These are phyloP conservation scores for Pichia sp. DNA, from an alignment of 1,139 yeast species.

Conservation along the genomic window DNA sequence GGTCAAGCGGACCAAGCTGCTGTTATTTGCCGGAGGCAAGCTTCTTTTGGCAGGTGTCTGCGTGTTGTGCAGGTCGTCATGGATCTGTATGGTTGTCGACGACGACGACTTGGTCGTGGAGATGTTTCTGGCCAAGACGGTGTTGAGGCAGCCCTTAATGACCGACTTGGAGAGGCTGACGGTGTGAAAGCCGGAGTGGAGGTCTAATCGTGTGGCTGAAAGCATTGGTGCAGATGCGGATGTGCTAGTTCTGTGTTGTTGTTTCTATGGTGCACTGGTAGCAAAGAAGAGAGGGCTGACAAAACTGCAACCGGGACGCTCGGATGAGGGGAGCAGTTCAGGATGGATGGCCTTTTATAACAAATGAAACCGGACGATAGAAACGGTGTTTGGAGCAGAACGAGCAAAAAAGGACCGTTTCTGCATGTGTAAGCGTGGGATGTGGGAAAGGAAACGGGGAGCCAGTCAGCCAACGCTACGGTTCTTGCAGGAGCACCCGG, in stretches of 20 bases:
- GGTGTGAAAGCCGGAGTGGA: background rate
- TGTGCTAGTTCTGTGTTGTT: background rate
- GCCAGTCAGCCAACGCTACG: no score
- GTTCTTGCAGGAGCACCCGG: no score
- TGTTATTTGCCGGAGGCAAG: constrained; percentile 12
- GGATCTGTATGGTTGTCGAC: background rate
- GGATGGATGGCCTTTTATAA: no score
- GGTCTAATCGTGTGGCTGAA: constrained; percentile 27
- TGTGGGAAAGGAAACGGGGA: no score
- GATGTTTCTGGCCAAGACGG: background rate
- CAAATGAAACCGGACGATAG: no score
- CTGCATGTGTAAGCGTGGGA: no score
- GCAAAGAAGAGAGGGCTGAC: no score
- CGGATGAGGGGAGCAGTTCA: no score
- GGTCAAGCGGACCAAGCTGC: constrained; percentile 9
- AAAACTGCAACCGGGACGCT: no score
- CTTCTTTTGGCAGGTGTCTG: constrained; percentile 6
- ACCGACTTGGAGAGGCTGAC: background rate
- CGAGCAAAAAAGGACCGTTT: no score
- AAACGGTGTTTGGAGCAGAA: no score
- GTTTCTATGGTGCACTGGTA: no score
- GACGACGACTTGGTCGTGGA: constrained; percentile 4
- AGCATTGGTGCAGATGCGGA: background rate
- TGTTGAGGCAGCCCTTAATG: background rate
- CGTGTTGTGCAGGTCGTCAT: background rate